Base-by-base conservation (phyloP, 2,329 filamentous ascomycete species). In the Chalara sp. region DNA sequence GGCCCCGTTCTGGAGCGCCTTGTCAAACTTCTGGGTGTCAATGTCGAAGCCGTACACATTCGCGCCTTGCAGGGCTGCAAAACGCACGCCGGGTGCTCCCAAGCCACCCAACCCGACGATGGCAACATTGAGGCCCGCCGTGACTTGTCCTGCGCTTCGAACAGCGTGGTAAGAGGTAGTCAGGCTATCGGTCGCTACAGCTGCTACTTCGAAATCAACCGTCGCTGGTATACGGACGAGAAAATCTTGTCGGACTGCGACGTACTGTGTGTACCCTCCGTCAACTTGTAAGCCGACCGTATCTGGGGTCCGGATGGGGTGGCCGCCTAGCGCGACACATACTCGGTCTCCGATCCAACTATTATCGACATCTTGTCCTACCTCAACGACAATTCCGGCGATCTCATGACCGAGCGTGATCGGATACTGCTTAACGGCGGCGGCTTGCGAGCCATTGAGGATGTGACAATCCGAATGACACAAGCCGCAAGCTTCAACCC, bases 341-440 rank as follows among this genome's bases (percentile, higher is more conserved):
- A 56, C 52, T 46, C 53, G 35, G 33, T 56, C 46, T 8, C 53
- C 51, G 10, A 50, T 13, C 6, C 49, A 10, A 39, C 49, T 41
- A 11, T 44, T 21, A 31, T 48, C 42, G 8, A 56, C 51, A 11
- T 32, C 46, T 8, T 39, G 32, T 42, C 53, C 53, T 7, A 53
- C 8, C 11, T n/a, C 30, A 13, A 28, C 37, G 33, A 56, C 39
- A 21, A 13, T 51, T 6, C 51, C 53, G 8, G 53, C 41, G 6
- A 56, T 44, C 42, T 56, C 53, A 30, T 56, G 53, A 31, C 53
- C 48, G 11, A 56, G 43, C 13, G 51, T 56, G 6, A 53, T 54
- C 8, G 53, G 53, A 32, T 39, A 30, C 29, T 51, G 35, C 39
- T 21, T 41, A 21, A 53, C 35, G 40, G 32, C 46, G 32, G 33